A percentile compares a stretch with the other conserved stretches of the same genome.
Evolutionary conservation across 805 yeast species (phyloP).

Genomic region (Peterozyma toletana): DNA sequence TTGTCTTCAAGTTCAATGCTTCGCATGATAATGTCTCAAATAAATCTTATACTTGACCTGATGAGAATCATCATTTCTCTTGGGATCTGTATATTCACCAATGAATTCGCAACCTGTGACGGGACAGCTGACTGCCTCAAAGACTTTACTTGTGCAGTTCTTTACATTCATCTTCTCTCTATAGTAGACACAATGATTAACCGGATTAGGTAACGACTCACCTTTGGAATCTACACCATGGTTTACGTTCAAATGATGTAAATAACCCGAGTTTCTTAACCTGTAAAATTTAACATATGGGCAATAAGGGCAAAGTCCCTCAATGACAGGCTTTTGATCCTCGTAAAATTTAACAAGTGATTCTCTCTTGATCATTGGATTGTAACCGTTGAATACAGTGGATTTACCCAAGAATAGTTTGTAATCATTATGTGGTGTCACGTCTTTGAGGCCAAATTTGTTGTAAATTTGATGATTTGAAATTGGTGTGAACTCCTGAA

Average conservation of each 20-base stretch:
- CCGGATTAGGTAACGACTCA: slow-evolving; percentile 17
- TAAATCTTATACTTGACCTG: slow-evolving; percentile 3
- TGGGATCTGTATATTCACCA: background rate
- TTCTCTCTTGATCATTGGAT: slow-evolving; percentile 2
- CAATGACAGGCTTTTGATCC: background rate
- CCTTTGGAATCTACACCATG: slow-evolving; percentile 25
- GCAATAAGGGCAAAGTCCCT: slow-evolving; percentile 9
- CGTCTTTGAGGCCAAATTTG: too few relatives aligned
- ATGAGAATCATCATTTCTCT: too few relatives aligned
- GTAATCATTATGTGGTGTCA: too few relatives aligned
- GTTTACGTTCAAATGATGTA: slow-evolving; percentile 22
- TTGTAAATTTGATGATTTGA: too few relatives aligned
- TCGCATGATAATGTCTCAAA: slow-evolving; percentile 3
- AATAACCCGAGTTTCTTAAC: slow-evolving; percentile 21
- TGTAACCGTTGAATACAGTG: background rate
- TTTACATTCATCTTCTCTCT: slow-evolving; percentile 5
- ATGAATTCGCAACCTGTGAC: slow-evolving; percentile 1
- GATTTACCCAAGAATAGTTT: too few relatives aligned
- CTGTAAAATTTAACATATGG: slow-evolving; percentile 14
- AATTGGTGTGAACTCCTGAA: too few relatives aligned
- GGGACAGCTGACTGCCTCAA: slow-evolving; percentile 7
- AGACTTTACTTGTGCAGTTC: slow-evolving; percentile 5
- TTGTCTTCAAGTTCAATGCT: too few relatives aligned
- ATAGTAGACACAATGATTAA: slow-evolving; percentile 1
- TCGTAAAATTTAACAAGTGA: background rate